These are phyloP conservation scores for Candolleomyces aberdarensis DNA, from an alignment of 768 basidiomycete genomes.

Conservation along the genomic window DNA sequence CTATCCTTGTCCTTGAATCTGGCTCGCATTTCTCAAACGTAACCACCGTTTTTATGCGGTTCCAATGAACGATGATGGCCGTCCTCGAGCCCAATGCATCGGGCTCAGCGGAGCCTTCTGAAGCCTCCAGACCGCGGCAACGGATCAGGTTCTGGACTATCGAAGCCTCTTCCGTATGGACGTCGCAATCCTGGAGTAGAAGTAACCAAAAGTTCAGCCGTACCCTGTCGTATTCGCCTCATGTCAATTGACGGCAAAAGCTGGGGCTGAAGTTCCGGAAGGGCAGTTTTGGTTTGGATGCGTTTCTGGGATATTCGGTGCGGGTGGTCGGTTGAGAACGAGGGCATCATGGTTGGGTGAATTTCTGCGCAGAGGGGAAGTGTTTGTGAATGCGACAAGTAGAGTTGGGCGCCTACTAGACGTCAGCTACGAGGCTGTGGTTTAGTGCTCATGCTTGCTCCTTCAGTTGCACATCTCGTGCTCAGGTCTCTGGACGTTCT, in stretches of 20 bases:
- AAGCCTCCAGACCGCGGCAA: too few species aligned
- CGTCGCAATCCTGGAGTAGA: background rate
- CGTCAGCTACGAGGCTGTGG: background rate
- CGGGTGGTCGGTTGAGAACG: background rate
- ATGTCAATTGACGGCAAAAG: background rate
- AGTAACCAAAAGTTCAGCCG: background rate
- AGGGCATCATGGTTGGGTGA: background rate
- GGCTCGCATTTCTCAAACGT: too few species aligned
- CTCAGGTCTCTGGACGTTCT: too few species aligned
- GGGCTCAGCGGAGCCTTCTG: too few species aligned
- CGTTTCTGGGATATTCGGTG: background rate
- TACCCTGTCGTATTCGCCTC: background rate
- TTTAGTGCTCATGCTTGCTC: background rate
- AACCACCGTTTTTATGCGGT: too few species aligned
- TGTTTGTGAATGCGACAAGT: background rate
- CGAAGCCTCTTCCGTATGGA: background rate
- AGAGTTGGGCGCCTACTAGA: too few species aligned
- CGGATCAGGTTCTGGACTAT: too few species aligned
- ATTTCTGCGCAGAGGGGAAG: background rate
- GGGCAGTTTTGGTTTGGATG: constrained; percentile 3
- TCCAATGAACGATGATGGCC: too few species aligned
- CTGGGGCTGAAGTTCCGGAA: constrained; percentile 2
- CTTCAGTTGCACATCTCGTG: too few species aligned
- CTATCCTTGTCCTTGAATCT: too few species aligned
- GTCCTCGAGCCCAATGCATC: too few species aligned